These are phyloP conservation scores for Scolecobasidium constrictum DNA, from an alignment of 2,329 filamentous ascomycete species.

Conservation along the genomic window DNA sequence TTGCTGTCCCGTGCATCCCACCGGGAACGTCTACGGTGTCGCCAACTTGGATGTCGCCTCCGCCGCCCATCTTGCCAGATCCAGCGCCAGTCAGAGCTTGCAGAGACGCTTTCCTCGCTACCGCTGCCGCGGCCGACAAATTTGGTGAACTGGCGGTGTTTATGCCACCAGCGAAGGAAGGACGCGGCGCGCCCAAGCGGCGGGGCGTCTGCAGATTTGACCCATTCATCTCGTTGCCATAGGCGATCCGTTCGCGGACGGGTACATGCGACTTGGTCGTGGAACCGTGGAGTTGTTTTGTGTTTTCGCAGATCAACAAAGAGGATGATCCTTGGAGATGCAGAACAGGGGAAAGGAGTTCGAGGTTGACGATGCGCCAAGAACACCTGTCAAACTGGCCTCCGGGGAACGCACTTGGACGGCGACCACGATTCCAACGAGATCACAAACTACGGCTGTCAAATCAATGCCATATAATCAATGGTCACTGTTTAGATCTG, in stretches of 20 bases:
- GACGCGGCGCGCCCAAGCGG: slow-evolving; percentile 20
- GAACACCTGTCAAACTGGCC: too few relatives aligned
- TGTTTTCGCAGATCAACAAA: not conserved
- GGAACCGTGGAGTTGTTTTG: not conserved
- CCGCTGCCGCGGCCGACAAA: slow-evolving; percentile 30
- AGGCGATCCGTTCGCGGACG: not conserved
- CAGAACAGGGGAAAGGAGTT: not conserved
- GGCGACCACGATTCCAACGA: too few relatives aligned
- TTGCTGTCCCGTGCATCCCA: slow-evolving; percentile 81
- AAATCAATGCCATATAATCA: too few relatives aligned
- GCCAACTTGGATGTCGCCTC: slow-evolving; percentile 54
- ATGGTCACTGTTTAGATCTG: too few relatives aligned
- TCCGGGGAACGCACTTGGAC: too few relatives aligned
- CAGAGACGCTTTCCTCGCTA: slow-evolving; percentile 61
- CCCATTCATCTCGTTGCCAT: slow-evolving; percentile 19
- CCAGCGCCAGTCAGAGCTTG: slow-evolving; percentile 48
- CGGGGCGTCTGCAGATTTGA: slow-evolving; percentile 28
- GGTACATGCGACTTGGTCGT: not conserved
- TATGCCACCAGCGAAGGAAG: slow-evolving; percentile 27
- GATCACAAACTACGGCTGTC: too few relatives aligned
- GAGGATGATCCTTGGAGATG: not conserved
- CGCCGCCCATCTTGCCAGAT: slow-evolving; percentile 23
- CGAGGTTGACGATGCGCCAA: too few relatives aligned
- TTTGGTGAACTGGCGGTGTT: slow-evolving; percentile 32
- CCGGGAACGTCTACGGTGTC: slow-evolving; percentile 87